These are phyloP conservation scores for Sporothrix dimorphospora DNA, from an alignment of 2,329 filamentous ascomycete species.

Conservation along the genomic window DNA sequence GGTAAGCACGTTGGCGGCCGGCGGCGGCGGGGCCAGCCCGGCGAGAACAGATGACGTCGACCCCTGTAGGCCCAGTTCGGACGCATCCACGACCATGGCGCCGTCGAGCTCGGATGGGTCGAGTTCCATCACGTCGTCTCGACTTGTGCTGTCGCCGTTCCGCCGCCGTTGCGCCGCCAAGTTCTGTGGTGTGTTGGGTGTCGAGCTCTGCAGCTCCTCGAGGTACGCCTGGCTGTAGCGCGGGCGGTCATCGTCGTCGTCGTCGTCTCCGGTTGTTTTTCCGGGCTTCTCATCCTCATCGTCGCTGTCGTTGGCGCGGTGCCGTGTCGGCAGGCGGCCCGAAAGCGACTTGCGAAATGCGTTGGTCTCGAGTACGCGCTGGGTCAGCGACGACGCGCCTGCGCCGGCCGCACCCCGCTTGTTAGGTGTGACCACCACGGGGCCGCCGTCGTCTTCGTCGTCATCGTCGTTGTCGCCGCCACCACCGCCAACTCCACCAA, in stretches of 20 bases:
- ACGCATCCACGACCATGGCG: conserved; percentile 63
- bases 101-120: conserved; percentile 66
- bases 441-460: conserved; percentile 43
- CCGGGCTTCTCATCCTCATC: conserved; percentile 44
- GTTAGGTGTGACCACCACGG: conserved; percentile 57
- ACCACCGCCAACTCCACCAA: conserved; percentile 64
- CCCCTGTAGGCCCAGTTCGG: conserved; percentile 42
- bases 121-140: conserved; percentile 57
- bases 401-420: conserved; percentile 46
- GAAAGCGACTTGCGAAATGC: conserved; percentile 49
- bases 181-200: conserved; percentile 77
- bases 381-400: conserved; percentile 30
- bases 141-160: conserved; percentile 46
- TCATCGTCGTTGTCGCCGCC: conserved; percentile 48
- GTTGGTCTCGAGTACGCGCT: conserved; percentile 42
- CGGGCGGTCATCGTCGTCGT: conserved; percentile 66
- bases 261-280: conserved; percentile 52
- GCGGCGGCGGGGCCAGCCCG: conserved; percentile 40
- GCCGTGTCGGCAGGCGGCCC: conserved; percentile 59
- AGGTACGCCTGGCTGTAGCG: conserved; percentile 87
- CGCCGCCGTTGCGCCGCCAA: conserved; percentile 45
- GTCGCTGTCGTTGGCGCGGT: conserved; percentile 45
- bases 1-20: conserved; percentile 63
- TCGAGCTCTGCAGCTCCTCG: conserved; percentile 81
- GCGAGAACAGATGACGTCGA: conserved; percentile 29